phyloP scores from a whole-genome alignment of 2,329 filamentous ascomycete species.

The Pseudocercospora macadamiae region DNA sequence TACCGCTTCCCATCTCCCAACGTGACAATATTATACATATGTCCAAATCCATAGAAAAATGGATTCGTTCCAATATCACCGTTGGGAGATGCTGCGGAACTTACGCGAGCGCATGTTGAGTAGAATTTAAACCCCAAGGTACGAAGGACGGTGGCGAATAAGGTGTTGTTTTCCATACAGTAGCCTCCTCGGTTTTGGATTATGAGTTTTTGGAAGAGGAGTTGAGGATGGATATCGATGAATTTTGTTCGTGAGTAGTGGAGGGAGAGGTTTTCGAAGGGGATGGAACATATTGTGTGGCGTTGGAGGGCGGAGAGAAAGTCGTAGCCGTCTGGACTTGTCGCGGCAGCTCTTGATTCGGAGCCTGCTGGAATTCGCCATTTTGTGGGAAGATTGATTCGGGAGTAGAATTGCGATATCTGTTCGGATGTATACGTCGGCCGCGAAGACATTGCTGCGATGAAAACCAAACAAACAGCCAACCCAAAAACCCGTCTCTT shows the following conservation, averaged over 20 bases:
- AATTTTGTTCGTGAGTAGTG: constrained; percentile 56
- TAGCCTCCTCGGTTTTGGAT: constrained; percentile 60
- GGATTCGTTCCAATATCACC: constrained; percentile 23
- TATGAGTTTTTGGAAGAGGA: constrained; percentile 57
- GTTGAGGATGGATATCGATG: constrained; percentile 54
- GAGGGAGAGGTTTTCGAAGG: constrained; percentile 60
- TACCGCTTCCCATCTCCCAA: constrained; percentile 53
- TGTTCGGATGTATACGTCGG: constrained; percentile 28
- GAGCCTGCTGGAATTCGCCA: constrained; percentile 26
- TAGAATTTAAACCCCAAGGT: constrained; percentile 54
- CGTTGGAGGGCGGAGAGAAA: constrained; percentile 31
- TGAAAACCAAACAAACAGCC: too few relatives aligned
- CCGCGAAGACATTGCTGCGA: not conserved
- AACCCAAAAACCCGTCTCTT: too few relatives aligned
- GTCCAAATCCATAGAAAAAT: constrained; percentile 36
- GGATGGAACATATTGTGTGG: constrained; percentile 47
- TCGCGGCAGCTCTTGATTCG: constrained; percentile 19
- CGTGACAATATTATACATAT: constrained; percentile 50
- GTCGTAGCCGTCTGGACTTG: constrained; percentile 24
- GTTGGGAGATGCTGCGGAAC: constrained; percentile 20
- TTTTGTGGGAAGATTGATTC: constrained; percentile 28
- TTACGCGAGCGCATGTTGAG: constrained; percentile 45
- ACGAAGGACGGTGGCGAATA: constrained; percentile 56
- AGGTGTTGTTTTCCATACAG: constrained; percentile 62
- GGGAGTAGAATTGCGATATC: constrained; percentile 29